A percentile compares a stretch with the other conserved stretches of the same genome.
These are phyloP conservation scores for Cercospora nicotianae DNA, from an alignment of 2,329 filamentous ascomycete species.

Conservation along the genomic window DNA sequence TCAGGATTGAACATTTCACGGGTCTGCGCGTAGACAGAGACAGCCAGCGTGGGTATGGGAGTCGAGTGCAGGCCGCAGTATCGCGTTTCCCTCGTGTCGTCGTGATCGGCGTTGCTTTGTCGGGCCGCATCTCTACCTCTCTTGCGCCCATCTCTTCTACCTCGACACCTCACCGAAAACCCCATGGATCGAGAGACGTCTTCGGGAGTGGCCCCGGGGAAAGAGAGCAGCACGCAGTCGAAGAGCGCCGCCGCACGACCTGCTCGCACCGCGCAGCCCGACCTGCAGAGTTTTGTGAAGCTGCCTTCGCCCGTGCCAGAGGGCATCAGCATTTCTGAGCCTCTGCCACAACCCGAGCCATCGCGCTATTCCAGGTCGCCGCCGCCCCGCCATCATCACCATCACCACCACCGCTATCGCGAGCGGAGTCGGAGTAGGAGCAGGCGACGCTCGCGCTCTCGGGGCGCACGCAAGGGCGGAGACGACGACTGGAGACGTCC, in stretches of 20 bases:
- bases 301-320: conserved; percentile 14
- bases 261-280: background rate
- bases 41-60: background rate
- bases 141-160: background rate
- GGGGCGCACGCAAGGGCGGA: conserved; percentile 7
- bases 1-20: background rate
- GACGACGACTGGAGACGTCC: conserved; percentile 15
- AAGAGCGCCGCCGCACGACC: background rate
- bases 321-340: conserved; percentile 11
- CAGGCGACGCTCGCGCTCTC: conserved; percentile 16
- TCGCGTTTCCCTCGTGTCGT: conserved; percentile 5
- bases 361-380: conserved; percentile 18
- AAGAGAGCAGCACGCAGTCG: conserved; percentile 6
- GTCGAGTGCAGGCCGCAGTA: background rate
- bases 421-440: conserved; percentile 17
- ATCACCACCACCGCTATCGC: conserved; percentile 19
- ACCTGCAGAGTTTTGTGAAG: conserved; percentile 11
- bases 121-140: conserved; percentile 1
- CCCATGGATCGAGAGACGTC: conserved; percentile 10
- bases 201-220: background rate
- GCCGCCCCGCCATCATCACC: conserved; percentile 15
- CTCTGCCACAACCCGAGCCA: conserved; percentile 13
- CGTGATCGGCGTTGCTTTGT: conserved; percentile 6
- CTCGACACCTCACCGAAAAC: conserved; percentile 4
- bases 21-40: background rate